These are phyloP conservation scores for Dillenia turbinata DNA, from an alignment of 164 flowering plant genomes.

Conservation along the genomic window DNA sequence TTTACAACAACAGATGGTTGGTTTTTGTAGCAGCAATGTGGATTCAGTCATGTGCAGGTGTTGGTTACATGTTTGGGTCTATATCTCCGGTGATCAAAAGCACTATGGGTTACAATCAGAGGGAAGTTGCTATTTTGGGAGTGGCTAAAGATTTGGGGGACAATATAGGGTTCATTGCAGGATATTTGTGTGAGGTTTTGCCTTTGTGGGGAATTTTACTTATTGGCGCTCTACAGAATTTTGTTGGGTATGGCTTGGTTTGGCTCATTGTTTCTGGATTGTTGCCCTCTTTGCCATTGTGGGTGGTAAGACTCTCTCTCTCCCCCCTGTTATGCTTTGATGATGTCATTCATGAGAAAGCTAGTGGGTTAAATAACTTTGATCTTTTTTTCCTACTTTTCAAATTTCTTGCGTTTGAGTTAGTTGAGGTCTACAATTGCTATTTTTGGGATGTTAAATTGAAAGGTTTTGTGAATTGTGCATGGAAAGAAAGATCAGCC, in stretches of 20 bases:
- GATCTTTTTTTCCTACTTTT: too few relatives aligned
- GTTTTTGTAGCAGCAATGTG: slow-evolving; percentile 52
- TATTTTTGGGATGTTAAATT: too few relatives aligned
- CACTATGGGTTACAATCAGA: slow-evolving; percentile 45
- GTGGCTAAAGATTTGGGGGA: slow-evolving; percentile 69
- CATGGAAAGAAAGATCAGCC: too few relatives aligned
- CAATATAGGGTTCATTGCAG: slow-evolving; percentile 48
- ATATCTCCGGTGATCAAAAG: slow-evolving; percentile 45
- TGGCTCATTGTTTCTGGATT: slow-evolving; percentile 48
- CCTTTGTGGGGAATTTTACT: slow-evolving; percentile 48
- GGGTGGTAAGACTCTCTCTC: slow-evolving; percentile 32
- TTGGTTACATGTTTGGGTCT: slow-evolving; percentile 38
- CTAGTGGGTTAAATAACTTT: too few relatives aligned
- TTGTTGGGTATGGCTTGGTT: slow-evolving; percentile 51
- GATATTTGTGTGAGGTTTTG: slow-evolving; percentile 45
- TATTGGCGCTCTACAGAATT: slow-evolving; percentile 31
- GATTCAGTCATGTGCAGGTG: slow-evolving; percentile 45
- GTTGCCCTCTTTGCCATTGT: slow-evolving; percentile 34
- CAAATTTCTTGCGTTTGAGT: too few relatives aligned
- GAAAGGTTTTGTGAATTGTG: too few relatives aligned
- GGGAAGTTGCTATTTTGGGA: slow-evolving; percentile 45
- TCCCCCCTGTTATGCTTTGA: not conserved
- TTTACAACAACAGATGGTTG: slow-evolving; percentile 25
- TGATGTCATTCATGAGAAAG: too few relatives aligned
- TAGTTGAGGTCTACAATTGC: too few relatives aligned